phyloP scores from a whole-genome alignment of 306 rosid genomes.

The Ammopiptanthus mongolicus region DNA sequence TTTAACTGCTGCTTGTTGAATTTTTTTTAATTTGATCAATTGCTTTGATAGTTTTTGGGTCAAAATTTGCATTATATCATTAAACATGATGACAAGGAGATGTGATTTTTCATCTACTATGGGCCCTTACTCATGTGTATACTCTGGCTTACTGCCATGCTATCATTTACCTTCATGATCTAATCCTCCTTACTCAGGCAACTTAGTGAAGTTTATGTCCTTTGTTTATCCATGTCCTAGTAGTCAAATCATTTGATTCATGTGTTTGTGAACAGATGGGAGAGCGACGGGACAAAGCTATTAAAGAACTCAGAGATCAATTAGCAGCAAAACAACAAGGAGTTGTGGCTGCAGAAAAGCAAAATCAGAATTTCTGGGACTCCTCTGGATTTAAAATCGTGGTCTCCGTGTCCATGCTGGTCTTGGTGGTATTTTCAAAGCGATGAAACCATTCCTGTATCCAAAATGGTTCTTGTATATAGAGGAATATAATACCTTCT shows the following conservation, averaged over 20 bases:
- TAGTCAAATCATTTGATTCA: background rate
- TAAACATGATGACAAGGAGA: background rate
- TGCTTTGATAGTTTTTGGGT: background rate
- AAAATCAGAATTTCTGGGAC: slow-evolving; percentile 75
- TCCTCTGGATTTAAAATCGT: slow-evolving; percentile 72
- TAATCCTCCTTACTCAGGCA: background rate
- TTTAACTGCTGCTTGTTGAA: background rate
- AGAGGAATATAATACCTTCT: slow-evolving; percentile 3
- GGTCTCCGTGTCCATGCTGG: slow-evolving; percentile 84
- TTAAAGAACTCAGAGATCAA: slow-evolving; percentile 81
- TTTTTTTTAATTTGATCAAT: background rate
- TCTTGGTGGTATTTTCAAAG: slow-evolving; percentile 79
- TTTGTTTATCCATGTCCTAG: background rate
- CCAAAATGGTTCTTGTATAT: slow-evolving; percentile 22
- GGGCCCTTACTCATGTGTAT: background rate
- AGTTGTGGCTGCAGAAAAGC: slow-evolving; percentile 40
- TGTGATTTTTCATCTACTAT: background rate
- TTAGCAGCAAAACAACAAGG: slow-evolving; percentile 72
- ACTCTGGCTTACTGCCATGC: background rate
- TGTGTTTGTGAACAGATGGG: slow-evolving; percentile 63
- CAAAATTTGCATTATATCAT: background rate
- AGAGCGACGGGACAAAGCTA: slow-evolving; percentile 81
- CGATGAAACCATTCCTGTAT: slow-evolving; percentile 43
- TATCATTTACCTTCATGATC: background rate
- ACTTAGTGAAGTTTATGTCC: background rate